These are phyloP conservation scores for Cystobasidium pallidum DNA, from an alignment of 1,284 basidiomycete species.

Conservation along the genomic window DNA sequence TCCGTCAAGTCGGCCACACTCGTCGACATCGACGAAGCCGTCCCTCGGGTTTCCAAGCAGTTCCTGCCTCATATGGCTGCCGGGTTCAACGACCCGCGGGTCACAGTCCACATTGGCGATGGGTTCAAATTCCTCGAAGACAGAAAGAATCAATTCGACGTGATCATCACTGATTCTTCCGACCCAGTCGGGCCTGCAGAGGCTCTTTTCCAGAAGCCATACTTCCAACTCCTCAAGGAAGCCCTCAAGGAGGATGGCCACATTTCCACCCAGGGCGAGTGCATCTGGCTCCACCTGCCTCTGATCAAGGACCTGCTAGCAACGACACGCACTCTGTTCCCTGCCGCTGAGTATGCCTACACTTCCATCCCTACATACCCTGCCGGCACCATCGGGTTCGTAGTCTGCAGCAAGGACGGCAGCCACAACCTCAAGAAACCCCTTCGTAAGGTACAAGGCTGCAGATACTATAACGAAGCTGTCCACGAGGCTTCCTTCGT, in stretches of 20 bases:
- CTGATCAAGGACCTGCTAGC: constrained; percentile 79
- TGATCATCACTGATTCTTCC: constrained; percentile 96
- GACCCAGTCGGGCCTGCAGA: constrained; percentile 97
- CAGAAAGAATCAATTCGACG: constrained; percentile 88
- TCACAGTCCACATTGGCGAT: constrained; percentile 88
- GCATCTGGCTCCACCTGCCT: constrained; percentile 89
- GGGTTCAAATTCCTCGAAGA: constrained; percentile 96
- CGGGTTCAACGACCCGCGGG: constrained; percentile 80
- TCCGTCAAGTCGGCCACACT: constrained; percentile 89
- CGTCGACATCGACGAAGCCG: constrained; percentile 99
- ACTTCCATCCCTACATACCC: constrained; percentile 98
- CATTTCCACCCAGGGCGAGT: constrained; percentile 96
- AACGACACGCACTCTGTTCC: constrained; percentile 78
- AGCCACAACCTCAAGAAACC: constrained; percentile 72
- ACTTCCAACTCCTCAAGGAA: constrained; percentile 91
- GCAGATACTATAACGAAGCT: constrained; percentile 80
- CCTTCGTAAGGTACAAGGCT: constrained; percentile 64
- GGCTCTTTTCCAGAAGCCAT: constrained; percentile 93
- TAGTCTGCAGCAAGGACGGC: constrained; percentile 81
- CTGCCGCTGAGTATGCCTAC: constrained; percentile 86
- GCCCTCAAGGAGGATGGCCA: constrained; percentile 87
- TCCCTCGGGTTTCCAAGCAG: constrained; percentile 89
- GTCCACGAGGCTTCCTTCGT: constrained; percentile 85
- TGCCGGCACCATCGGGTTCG: constrained; percentile 94
- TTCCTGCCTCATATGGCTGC: constrained; percentile 94